A percentile compares a stretch with the other conserved stretches of the same genome.
These are phyloP conservation scores for Apiotrichum gamsii DNA, from an alignment of 1,284 basidiomycete genomes.

Conservation along the genomic window DNA sequence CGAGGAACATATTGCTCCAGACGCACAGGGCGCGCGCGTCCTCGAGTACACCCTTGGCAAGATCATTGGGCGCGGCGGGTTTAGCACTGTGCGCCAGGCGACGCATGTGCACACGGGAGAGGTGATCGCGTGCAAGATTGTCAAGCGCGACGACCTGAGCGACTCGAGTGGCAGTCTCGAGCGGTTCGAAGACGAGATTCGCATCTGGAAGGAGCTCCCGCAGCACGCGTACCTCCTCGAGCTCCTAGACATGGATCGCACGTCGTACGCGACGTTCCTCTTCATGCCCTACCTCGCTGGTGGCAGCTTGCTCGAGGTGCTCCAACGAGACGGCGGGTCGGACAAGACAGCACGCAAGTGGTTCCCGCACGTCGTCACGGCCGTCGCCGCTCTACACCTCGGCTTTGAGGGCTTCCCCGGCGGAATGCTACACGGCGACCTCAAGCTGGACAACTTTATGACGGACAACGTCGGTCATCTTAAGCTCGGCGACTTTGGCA, in stretches of 20 bases:
- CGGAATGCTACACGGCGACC: slow-evolving; percentile 76
- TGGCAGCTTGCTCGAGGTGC: slow-evolving; percentile 77
- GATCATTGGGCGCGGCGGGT: slow-evolving; percentile 74
- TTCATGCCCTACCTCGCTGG: slow-evolving; percentile 76
- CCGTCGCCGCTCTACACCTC: slow-evolving; percentile 78
- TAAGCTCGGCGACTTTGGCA: slow-evolving; percentile 45
- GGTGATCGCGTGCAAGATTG: slow-evolving; percentile 74
- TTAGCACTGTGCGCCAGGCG: slow-evolving; percentile 76
- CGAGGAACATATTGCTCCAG: slow-evolving; percentile 42
- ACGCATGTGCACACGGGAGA: slow-evolving; percentile 58
- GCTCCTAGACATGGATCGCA: slow-evolving; percentile 64
- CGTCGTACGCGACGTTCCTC: slow-evolving; percentile 64
- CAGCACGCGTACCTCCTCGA: slow-evolving; percentile 65
- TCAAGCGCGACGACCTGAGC: slow-evolving; percentile 49
- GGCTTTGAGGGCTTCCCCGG: slow-evolving; percentile 51
- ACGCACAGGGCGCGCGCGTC: slow-evolving; percentile 38
- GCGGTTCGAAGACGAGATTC: slow-evolving; percentile 67
- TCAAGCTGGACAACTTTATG: slow-evolving; percentile 95
- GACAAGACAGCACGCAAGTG: slow-evolving; percentile 74
- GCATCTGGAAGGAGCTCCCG: slow-evolving; percentile 70
- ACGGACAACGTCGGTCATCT: slow-evolving; percentile 68
- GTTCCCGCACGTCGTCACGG: slow-evolving; percentile 83
- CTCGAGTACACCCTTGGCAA: slow-evolving; percentile 65
- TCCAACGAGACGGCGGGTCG: slow-evolving; percentile 54
- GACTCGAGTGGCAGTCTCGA: slow-evolving; percentile 43